A percentile compares a stretch with the other conserved stretches of the same genome.
These are phyloP conservation scores for Daldinia eschscholtzii DNA, from an alignment of 2,329 filamentous ascomycete genomes.

Conservation along the genomic window DNA sequence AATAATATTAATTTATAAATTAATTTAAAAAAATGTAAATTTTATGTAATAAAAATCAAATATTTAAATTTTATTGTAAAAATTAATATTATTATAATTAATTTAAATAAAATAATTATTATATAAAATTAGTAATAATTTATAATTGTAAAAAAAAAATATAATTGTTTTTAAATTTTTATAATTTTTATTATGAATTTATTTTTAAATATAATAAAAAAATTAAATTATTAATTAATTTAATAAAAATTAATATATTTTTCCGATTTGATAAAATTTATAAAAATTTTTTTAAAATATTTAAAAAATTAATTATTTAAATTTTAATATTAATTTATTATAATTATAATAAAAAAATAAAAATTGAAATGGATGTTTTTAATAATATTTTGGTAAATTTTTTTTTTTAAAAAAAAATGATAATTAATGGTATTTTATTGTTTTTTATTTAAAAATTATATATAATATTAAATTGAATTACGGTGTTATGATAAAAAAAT, in stretches of 20 bases:
- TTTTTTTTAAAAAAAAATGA: background rate
- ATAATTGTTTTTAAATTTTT: background rate
- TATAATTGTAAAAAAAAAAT: background rate
- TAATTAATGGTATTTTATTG: background rate
- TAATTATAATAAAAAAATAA: background rate
- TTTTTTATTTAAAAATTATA: background rate
- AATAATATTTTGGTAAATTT: background rate
- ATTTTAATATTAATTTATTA: background rate
- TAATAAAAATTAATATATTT: background rate
- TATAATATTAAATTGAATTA: background rate
- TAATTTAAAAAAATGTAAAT: conserved; percentile 1
- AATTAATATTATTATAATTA: too few species aligned
- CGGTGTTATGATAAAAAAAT: background rate
- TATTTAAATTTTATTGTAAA: conserved; percentile 6
- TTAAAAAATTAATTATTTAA: background rate
- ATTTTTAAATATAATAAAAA: background rate
- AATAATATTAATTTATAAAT: background rate
- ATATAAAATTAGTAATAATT: background rate
- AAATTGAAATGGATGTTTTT: background rate
- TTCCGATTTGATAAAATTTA: background rate
- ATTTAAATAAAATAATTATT: background rate
- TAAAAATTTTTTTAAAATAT: background rate
- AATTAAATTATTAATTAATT: background rate
- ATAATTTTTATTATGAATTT: conserved; percentile 3
- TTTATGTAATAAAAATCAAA: background rate